These are phyloP conservation scores for Epicoccum sorghinum DNA, from an alignment of 2,329 filamentous ascomycete genomes.

Conservation along the genomic window DNA sequence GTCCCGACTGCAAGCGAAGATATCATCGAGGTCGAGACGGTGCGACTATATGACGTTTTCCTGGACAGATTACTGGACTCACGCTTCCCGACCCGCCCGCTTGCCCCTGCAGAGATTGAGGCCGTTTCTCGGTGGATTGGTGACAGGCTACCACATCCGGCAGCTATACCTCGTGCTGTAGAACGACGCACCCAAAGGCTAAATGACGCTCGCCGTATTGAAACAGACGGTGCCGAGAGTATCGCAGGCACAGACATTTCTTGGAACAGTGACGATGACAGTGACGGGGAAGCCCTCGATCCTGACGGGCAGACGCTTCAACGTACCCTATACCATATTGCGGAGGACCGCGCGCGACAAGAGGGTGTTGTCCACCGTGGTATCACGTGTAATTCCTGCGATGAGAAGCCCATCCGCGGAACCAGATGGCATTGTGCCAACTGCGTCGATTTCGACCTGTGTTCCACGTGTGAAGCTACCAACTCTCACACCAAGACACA, in stretches of 20 bases:
- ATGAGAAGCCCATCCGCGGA: slow-evolving; percentile 85
- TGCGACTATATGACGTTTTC: slow-evolving; percentile 37
- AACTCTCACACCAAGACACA: slow-evolving; percentile 85
- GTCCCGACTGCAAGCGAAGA: slow-evolving; percentile 28
- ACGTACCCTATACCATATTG: slow-evolving; percentile 86
- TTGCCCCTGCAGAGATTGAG: slow-evolving; percentile 27
- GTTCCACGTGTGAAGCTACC: slow-evolving; percentile 85
- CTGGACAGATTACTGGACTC: slow-evolving; percentile 36
- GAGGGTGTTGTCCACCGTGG: slow-evolving; percentile 84
- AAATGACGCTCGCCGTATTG: slow-evolving; percentile 5
- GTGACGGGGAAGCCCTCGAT: slow-evolving; percentile 50
- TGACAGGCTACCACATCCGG: slow-evolving; percentile 21
- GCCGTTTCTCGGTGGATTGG: slow-evolving; percentile 28
- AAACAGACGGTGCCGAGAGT: slow-evolving; percentile 33
- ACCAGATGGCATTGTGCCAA: slow-evolving; percentile 94
- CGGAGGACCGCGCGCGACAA: slow-evolving; percentile 85
- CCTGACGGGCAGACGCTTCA: slow-evolving; percentile 78
- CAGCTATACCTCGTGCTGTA: slow-evolving; percentile 26
- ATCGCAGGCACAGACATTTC: slow-evolving; percentile 42
- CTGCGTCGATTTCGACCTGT: slow-evolving; percentile 94
- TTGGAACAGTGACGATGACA: slow-evolving; percentile 36
- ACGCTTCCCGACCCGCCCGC: slow-evolving; percentile 26
- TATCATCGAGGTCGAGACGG: slow-evolving; percentile 27
- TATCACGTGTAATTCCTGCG: slow-evolving; percentile 89
- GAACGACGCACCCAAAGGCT: slow-evolving; percentile 30